Evolutionary conservation across 345 rosid genomes (phyloP).

Genomic region (Euphorbia peplus): DNA sequence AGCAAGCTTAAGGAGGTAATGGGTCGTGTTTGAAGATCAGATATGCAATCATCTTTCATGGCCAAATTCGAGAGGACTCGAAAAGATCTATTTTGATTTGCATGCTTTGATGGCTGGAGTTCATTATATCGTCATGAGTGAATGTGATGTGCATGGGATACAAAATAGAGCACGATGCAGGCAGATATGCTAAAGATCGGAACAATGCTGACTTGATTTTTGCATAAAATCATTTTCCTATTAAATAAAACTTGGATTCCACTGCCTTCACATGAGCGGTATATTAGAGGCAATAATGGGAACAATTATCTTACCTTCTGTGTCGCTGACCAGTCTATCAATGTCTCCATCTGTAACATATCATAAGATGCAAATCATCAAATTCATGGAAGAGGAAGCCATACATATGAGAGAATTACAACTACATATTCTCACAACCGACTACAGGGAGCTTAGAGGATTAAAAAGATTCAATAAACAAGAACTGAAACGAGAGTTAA

Average conservation of each 20-base stretch:
- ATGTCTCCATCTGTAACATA: conserved; percentile 57
- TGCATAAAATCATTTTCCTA: conserved; percentile 11
- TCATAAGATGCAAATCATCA: conserved; percentile 7
- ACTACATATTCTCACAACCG: neutral
- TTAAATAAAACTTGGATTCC: conserved; percentile 1
- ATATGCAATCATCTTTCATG: too few species aligned
- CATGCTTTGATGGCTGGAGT: neutral
- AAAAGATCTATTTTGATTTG: neutral
- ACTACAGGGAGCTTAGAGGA: neutral
- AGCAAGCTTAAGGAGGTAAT: too few species aligned
- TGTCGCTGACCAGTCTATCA: conserved; percentile 71
- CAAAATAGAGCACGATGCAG: neutral
- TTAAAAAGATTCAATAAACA: neutral
- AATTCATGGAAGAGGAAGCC: neutral
- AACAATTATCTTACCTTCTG: conserved; percentile 57
- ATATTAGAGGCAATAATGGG: neutral
- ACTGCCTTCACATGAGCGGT: neutral
- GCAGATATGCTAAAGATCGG: neutral
- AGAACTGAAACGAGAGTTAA: neutral
- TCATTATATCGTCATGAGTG: neutral
- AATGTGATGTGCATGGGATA: neutral
- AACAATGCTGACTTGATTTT: neutral
- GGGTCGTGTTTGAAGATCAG: too few species aligned
- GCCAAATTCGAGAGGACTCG: neutral
- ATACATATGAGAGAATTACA: neutral